Evolutionary conservation across 306 rosid genomes (phyloP).

Genomic region (Rosa persica): DNA sequence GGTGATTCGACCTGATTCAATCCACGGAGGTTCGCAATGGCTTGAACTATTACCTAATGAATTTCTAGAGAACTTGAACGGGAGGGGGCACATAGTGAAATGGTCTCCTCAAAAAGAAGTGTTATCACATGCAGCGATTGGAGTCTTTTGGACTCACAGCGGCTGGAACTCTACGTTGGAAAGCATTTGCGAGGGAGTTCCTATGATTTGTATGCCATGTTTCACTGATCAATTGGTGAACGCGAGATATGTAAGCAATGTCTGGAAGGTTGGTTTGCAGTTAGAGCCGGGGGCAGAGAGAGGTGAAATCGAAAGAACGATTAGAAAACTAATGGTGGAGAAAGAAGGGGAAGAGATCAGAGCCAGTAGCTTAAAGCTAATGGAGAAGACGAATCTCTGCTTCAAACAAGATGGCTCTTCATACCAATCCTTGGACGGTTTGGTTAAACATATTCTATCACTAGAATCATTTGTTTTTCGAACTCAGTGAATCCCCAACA

Average conservation of each 20-base stretch:
- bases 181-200: constrained; percentile 67
- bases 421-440: constrained; percentile 20
- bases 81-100: constrained; percentile 50
- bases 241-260: constrained; percentile 53
- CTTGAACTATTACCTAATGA: constrained; percentile 47
- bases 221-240: constrained; percentile 59
- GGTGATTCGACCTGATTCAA: constrained; percentile 57
- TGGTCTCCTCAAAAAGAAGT: constrained; percentile 77
- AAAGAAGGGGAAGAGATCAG: constrained; percentile 45
- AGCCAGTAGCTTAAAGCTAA: constrained; percentile 33
- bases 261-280: constrained; percentile 58
- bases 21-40: constrained; percentile 42
- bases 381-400: constrained; percentile 37
- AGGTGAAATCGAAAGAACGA: constrained; percentile 44
- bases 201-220: constrained; percentile 66
- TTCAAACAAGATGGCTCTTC: constrained; percentile 30
- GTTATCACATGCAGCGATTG: constrained; percentile 47
- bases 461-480: constrained; percentile 16
- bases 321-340: constrained; percentile 40
- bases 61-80: constrained; percentile 44
- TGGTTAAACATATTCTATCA: constrained; percentile 27
- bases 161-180: constrained; percentile 80
- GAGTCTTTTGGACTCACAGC: constrained; percentile 62
- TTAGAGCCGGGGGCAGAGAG: constrained; percentile 39
- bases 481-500: not conserved